Evolutionary conservation across 164 flowering plant genomes (phyloP).

Genomic region (Umbellularia californica): DNA sequence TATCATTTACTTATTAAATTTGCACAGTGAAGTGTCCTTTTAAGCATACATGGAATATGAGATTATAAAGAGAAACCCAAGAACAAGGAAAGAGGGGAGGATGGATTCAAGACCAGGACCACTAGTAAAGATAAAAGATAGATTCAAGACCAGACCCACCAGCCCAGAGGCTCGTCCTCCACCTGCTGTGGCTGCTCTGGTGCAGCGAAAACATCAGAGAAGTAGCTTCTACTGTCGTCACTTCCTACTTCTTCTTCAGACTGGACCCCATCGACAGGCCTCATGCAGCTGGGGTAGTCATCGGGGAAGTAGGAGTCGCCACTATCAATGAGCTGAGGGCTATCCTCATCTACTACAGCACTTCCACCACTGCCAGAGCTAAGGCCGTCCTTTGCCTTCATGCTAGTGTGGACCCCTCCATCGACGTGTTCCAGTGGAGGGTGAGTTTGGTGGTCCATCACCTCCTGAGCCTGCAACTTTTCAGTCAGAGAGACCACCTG

Average conservation of each 20-base stretch:
- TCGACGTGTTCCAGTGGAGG: conserved; percentile 10
- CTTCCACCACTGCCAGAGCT: conserved; percentile 69
- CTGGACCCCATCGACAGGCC: conserved; percentile 27
- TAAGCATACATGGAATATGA: not conserved
- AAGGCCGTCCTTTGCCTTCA: conserved; percentile 60
- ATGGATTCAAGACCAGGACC: conserved; percentile 46
- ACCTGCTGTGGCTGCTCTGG: conserved; percentile 25
- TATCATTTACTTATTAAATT: not conserved
- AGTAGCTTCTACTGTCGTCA: conserved; percentile 48
- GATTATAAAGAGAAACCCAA: not conserved
- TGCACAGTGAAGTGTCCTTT: not conserved
- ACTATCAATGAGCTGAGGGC: conserved; percentile 67
- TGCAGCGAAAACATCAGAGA: conserved; percentile 31
- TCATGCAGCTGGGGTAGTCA: conserved; percentile 26
- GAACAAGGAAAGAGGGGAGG: not conserved
- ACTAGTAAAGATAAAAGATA: conserved; percentile 16
- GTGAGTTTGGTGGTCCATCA: conserved; percentile 16
- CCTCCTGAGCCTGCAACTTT: conserved; percentile 51
- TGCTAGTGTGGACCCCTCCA: conserved; percentile 11
- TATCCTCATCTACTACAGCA: conserved; percentile 65
- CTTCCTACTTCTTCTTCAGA: conserved; percentile 69
- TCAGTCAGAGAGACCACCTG: conserved; percentile 60
- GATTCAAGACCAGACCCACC: conserved; percentile 61
- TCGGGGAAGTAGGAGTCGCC: conserved; percentile 58
- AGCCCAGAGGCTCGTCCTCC: conserved; percentile 42